Evolutionary conservation across 768 basidiomycete species (phyloP).

Genomic region (Boletellus ananas): DNA sequence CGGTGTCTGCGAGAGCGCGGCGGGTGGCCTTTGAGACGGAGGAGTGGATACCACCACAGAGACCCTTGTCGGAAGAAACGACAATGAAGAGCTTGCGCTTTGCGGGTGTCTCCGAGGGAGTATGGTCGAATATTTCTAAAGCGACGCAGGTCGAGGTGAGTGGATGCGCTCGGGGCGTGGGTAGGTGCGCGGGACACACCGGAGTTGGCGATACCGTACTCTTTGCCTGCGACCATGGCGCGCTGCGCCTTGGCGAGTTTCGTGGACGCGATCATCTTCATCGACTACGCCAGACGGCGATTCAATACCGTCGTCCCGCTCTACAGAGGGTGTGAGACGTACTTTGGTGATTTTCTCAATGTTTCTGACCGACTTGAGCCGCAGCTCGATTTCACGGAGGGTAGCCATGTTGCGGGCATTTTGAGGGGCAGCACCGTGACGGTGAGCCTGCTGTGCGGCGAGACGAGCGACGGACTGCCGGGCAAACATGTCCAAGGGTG

Average conservation of each 20-base stretch:
- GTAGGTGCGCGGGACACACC: conserved; percentile 43
- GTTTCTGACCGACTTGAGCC: conserved; percentile 94
- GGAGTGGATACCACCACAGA: conserved; percentile 99
- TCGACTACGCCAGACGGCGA: conserved; percentile 53
- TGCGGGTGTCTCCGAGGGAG: conserved; percentile 60
- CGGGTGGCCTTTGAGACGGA: conserved; percentile 90
- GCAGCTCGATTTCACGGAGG: conserved; percentile 93
- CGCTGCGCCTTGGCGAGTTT: conserved; percentile 94
- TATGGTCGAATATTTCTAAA: conserved; percentile 84
- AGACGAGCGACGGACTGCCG: conserved; percentile 46
- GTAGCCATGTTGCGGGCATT: conserved; percentile 90
- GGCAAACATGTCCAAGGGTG: conserved; percentile 41
- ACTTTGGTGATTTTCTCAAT: conserved; percentile 99
- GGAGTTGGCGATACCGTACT: conserved; percentile 88
- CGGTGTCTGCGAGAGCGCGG: conserved; percentile 55
- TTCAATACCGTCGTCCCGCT: background rate
- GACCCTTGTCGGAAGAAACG: conserved; percentile 97
- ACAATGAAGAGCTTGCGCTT: conserved; percentile 88
- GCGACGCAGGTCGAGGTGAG: conserved; percentile 10
- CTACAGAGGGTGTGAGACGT: conserved; percentile 18
- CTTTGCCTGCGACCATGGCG: conserved; percentile 88
- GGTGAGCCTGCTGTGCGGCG: conserved; percentile 35
- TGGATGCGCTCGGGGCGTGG: background rate
- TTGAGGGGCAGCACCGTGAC: conserved; percentile 39
- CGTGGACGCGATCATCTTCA: conserved; percentile 99